Conservation (phyloP, 163 green algal species). For the Smithsoniella earleae region DNA sequence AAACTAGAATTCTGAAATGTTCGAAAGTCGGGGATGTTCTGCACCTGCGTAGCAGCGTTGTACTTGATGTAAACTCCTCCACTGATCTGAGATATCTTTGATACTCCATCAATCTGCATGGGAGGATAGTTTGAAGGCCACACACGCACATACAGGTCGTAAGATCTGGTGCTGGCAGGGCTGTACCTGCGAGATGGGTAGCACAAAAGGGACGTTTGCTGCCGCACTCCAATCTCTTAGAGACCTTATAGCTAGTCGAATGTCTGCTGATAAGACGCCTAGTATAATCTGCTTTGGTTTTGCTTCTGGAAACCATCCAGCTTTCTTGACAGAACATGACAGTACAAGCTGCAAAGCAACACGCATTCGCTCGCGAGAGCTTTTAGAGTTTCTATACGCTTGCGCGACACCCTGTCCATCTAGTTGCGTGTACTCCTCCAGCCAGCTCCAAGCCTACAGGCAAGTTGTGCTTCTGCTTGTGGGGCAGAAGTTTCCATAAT, state of each 20-base stretch:
- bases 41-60: constrained; percentile 40
- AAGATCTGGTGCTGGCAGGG: not conserved
- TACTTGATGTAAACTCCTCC: constrained; percentile 55
- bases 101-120: constrained; percentile 16
- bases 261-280: constrained; percentile 48
- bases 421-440: not conserved
- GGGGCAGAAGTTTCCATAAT: too few relatives aligned
- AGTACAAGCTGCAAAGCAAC: constrained; percentile 5
- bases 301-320: constrained; percentile 2
- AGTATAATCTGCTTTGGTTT: constrained; percentile 51
- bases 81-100: constrained; percentile 28
- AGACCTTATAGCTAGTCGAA: constrained; percentile 41
- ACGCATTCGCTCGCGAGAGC: not conserved
- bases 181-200: constrained; percentile 36
- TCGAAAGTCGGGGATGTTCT: not conserved
- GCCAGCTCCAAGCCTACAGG: constrained; percentile 3
- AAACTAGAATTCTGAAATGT: too few relatives aligned
- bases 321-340: not conserved
- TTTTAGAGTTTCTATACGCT: not conserved
- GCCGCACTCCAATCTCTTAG: constrained; percentile 32
- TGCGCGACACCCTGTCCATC: constrained; percentile 11
- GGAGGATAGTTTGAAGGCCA: not conserved
- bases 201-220: constrained; percentile 41
- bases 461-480: not conserved
- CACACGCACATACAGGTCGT: not conserved